Base-by-base conservation (phyloP, 2,329 filamentous ascomycete genomes). In the Fusarium coicis region DNA sequence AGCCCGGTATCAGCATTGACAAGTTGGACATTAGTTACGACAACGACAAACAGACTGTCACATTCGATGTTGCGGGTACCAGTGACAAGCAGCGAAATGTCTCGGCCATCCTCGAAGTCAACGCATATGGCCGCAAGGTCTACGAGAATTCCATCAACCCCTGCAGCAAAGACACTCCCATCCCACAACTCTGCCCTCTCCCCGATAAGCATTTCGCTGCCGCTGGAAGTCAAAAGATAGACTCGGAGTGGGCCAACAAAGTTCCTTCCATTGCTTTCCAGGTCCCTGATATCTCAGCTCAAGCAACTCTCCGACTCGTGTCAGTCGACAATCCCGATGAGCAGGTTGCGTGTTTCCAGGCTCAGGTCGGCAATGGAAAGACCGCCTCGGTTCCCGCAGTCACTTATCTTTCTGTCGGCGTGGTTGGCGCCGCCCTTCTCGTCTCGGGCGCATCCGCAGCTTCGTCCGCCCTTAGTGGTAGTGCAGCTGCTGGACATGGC, bases 181-280 rank as follows among this genome's bases (percentile, higher is more conserved):
- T 98, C 56, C 80, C 88, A 14, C 85, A 93, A 77, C 86, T 99
- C 53, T 99, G 96, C 83, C 96, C 96, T 79, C 92, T 98, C 14
- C 95, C 95, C 18, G 85, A 86, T 8, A 93, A 93, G 30, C 83
- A 82, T 10, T 99, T 98, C 78, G 83, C 89, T 19, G 95, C 96
- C 12, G 84, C 85, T 47, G 96, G 95, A 52, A 84, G 84, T 7
- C 92, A 96, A 80, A 82, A 86, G 36, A 93, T 99, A 43, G 93
- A 95, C 21, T 83, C 88, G 0, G 79, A 91, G 68, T 96, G 91
- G 79, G 91, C 93, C 63, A 87, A 87, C 60, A 84, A 93, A 83
- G 96, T 99, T 44, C 96, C 96, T 3, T 85, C 90, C 5, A 97
- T 99, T 74, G 96, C 96, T 18, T 99, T 98, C 84, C 89, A 90